Conservation (phyloP, 352 stramenopile species). For the Globisporangium nunn region DNA sequence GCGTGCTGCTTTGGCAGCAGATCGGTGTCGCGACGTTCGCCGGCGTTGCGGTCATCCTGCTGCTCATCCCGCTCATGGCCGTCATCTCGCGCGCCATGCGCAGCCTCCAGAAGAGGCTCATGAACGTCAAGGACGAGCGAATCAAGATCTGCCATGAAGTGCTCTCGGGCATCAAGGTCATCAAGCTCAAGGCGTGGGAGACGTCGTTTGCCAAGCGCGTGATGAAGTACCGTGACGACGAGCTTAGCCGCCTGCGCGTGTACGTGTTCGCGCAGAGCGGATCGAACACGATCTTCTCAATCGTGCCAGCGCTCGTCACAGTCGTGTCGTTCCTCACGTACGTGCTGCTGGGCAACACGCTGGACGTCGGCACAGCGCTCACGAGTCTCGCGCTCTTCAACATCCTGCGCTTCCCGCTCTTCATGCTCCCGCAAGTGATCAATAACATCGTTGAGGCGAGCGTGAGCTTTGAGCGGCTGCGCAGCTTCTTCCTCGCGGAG, state of each 20-base stretch:
- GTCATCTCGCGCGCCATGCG: conserved; percentile 86
- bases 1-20: conserved; percentile 59
- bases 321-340: conserved; percentile 47
- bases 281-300: conserved; percentile 46
- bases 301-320: conserved; percentile 44
- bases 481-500: conserved; percentile 44
- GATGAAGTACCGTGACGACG: conserved; percentile 50
- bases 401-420: conserved; percentile 96
- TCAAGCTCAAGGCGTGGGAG: conserved; percentile 98
- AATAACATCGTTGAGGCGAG: conserved; percentile 91
- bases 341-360: conserved; percentile 42
- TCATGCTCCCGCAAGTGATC: conserved; percentile 94
- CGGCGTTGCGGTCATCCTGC: conserved; percentile 89
- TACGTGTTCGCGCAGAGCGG: conserved; percentile 35
- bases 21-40: conserved; percentile 85
- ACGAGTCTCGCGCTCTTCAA: conserved; percentile 60
- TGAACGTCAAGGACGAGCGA: conserved; percentile 91
- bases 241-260: conserved; percentile 66
- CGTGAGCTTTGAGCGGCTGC: conserved; percentile 55
- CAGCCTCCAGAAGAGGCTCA: conserved; percentile 79
- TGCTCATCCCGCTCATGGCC: conserved; percentile 89
- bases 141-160: conserved; percentile 96
- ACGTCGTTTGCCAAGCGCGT: conserved; percentile 61
- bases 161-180: conserved; percentile 92
- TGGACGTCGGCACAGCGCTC: conserved; percentile 45